Percentiles rank a stretch among this genome's conserved stretches.
Conservation (phyloP, 176 grass and related monocot genomes). For the Musa troglodytarum region DNA sequence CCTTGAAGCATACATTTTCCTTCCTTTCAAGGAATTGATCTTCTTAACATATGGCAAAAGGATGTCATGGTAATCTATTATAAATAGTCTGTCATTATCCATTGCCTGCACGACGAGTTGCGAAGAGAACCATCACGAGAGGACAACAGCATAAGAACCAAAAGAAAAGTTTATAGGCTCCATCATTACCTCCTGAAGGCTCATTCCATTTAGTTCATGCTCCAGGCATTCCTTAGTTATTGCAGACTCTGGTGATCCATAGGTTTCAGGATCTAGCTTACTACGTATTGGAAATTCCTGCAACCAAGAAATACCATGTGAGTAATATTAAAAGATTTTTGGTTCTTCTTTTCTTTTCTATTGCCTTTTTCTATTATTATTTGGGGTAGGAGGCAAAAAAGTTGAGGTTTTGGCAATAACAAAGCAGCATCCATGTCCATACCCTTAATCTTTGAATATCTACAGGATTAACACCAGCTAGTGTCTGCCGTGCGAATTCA, state of each 20-base stretch:
- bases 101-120: slow-evolving; percentile 29
- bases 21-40: slow-evolving; percentile 33
- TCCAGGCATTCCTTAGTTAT: slow-evolving; percentile 28
- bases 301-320: slow-evolving; percentile 6
- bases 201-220: slow-evolving; percentile 32
- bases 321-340: background rate
- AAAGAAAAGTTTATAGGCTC: background rate
- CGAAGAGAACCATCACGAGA: background rate
- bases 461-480: slow-evolving; percentile 28
- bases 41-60: slow-evolving; percentile 49
- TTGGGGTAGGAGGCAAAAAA: background rate
- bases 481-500: slow-evolving; percentile 23
- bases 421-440: background rate
- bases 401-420: background rate
- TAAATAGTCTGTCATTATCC: slow-evolving; percentile 45
- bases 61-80: slow-evolving; percentile 71
- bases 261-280: slow-evolving; percentile 21
- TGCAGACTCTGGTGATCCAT: slow-evolving; percentile 19
- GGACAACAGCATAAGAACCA: background rate
- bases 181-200: slow-evolving; percentile 28
- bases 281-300: slow-evolving; percentile 26
- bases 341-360: background rate
- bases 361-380: background rate
- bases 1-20: slow-evolving; percentile 49
- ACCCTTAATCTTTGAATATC: slow-evolving; percentile 29